Evolutionary conservation across 108 stramenopile species (phyloP).

Genomic region (Fistulifera solaris): DNA sequence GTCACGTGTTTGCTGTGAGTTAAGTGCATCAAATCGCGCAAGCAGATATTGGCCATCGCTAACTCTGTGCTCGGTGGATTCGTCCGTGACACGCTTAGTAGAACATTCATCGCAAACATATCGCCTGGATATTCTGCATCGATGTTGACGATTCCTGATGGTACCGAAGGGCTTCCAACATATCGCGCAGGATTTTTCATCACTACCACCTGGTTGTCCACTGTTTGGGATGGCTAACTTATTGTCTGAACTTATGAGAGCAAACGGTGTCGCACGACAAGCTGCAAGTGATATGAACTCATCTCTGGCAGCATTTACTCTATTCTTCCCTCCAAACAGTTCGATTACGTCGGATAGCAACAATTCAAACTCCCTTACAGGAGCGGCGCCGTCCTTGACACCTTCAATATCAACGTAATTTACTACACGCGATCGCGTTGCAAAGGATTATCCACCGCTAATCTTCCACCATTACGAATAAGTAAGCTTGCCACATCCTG

Average conservation of each 20-base stretch:
- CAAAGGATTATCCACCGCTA: constrained; percentile 47
- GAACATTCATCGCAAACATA: constrained; percentile 81
- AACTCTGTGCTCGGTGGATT: constrained; percentile 48
- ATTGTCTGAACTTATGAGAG: constrained; percentile 14
- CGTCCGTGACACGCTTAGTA: constrained; percentile 40
- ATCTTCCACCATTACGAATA: constrained; percentile 45
- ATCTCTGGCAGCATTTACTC: constrained; percentile 26
- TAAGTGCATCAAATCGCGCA: constrained; percentile 22
- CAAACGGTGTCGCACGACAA: neutral
- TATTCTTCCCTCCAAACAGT: constrained; percentile 42
- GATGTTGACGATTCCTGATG: constrained; percentile 63
- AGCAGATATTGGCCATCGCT: constrained; percentile 74
- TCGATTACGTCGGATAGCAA: constrained; percentile 28
- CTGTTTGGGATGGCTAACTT: constrained; percentile 37
- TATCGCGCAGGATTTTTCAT: constrained; percentile 64
- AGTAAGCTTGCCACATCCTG: constrained; percentile 34
- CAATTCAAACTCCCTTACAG: too few species aligned
- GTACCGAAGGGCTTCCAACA: constrained; percentile 77
- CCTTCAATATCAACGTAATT: too few species aligned
- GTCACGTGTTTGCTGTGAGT: constrained; percentile 6
- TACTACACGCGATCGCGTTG: too few species aligned
- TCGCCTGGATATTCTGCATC: constrained; percentile 51
- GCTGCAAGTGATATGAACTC: constrained; percentile 3
- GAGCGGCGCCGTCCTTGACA: too few species aligned
- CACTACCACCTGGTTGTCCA: constrained; percentile 54